Evolutionary conservation across 371 early-diverging fungal genomes (phyloP).

Genomic region (Rhizopus delemar): DNA sequence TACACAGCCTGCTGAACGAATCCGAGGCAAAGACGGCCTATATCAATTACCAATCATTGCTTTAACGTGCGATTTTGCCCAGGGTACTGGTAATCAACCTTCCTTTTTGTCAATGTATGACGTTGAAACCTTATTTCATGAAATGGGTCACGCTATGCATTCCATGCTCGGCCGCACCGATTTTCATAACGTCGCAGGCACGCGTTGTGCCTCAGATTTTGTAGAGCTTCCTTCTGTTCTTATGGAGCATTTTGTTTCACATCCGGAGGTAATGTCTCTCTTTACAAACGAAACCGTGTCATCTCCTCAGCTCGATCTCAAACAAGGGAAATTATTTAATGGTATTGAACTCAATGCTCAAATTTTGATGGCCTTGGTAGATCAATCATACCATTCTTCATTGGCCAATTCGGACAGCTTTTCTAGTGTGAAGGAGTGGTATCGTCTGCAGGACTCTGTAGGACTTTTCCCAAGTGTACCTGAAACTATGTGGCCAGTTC

Average conservation of each 20-base stretch:
- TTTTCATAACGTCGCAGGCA: constrained; percentile 93
- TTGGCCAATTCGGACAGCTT: constrained; percentile 38
- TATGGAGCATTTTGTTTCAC: constrained; percentile 87
- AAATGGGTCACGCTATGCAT: constrained; percentile 98
- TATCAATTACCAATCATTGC: constrained; percentile 81
- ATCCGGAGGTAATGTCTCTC: constrained; percentile 67
- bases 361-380: constrained; percentile 84
- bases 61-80: constrained; percentile 73
- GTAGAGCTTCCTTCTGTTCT: constrained; percentile 96
- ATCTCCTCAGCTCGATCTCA: constrained; percentile 51
- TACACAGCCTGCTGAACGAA: constrained; percentile 21
- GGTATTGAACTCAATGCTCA: constrained; percentile 86
- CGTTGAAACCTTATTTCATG: constrained; percentile 96
- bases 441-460: constrained; percentile 53
- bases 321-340: constrained; percentile 55
- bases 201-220: constrained; percentile 93
- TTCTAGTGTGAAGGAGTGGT: constrained; percentile 55
- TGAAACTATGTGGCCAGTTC: constrained; percentile 86
- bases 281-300: constrained; percentile 58
- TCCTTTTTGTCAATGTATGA: constrained; percentile 69
- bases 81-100: constrained; percentile 27
- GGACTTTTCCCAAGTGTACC: constrained; percentile 67
- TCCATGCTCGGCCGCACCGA: constrained; percentile 93
- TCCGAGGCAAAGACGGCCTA: constrained; percentile 48
- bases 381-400: constrained; percentile 75